phyloP scores from a whole-genome alignment of 495 filamentous ascomycete genomes.

The Penicillium soppii region DNA sequence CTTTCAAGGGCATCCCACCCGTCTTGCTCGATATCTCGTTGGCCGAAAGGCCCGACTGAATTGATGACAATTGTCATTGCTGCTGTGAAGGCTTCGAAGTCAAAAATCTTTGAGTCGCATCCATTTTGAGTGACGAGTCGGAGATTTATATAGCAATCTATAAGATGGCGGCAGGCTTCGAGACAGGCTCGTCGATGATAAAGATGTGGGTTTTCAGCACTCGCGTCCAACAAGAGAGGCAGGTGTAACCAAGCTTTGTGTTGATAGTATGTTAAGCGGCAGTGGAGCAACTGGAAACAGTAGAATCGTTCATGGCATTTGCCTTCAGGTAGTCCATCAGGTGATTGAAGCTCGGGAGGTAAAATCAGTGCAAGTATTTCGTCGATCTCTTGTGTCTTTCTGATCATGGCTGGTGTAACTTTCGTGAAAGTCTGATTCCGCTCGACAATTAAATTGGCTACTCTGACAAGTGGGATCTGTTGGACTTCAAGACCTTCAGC shows the following conservation, averaged over 20 bases:
- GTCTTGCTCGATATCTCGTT: neutral
- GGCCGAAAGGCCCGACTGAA: constrained; percentile 26
- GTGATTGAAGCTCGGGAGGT: constrained; percentile 28
- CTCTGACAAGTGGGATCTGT: constrained; percentile 18
- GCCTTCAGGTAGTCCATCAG: constrained; percentile 24
- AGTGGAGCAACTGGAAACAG: neutral
- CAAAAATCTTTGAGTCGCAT: constrained; percentile 47
- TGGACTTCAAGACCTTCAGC: too few species aligned
- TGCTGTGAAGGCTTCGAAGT: constrained; percentile 52
- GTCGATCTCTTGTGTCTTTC: constrained; percentile 38
- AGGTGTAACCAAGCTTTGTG: constrained; percentile 47
- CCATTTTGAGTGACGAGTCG: constrained; percentile 26
- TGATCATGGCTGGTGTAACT: constrained; percentile 34
- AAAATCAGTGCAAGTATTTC: constrained; percentile 4
- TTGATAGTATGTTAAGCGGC: constrained; percentile 24
- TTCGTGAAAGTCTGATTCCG: constrained; percentile 38
- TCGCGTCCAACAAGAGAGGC: constrained; percentile 49
- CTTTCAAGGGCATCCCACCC: constrained; percentile 2
- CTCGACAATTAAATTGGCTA: constrained; percentile 49
- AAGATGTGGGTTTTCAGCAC: constrained; percentile 31
- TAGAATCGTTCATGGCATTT: constrained; percentile 24
- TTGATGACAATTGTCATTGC: constrained; percentile 48
- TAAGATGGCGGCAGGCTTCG: constrained; percentile 33
- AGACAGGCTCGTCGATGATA: constrained; percentile 40
- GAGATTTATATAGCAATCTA: constrained; percentile 40